These are phyloP conservation scores for Penicillium sp. DNA, from an alignment of 2,329 filamentous ascomycete species.

Conservation along the genomic window DNA sequence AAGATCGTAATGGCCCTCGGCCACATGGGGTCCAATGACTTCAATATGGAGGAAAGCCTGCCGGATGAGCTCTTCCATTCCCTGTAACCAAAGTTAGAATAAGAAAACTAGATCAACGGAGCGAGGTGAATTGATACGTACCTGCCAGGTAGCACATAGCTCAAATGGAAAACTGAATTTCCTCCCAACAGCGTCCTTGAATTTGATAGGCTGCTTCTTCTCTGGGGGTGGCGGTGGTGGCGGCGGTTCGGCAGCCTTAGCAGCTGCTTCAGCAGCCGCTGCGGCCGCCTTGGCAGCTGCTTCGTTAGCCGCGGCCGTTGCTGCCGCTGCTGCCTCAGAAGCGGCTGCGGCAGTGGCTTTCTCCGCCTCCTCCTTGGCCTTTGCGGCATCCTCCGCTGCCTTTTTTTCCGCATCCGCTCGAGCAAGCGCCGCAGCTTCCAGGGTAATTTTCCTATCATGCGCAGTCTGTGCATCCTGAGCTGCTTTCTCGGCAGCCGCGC, in stretches of 20 bases:
- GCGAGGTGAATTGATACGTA: slow-evolving; percentile 46
- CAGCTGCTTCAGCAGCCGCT: slow-evolving; percentile 32
- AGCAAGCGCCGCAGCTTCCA: slow-evolving; percentile 49
- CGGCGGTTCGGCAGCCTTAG: slow-evolving; percentile 34
- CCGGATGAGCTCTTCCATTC: slow-evolving; percentile 83
- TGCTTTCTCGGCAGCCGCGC: slow-evolving; percentile 48
- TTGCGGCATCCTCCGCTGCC: slow-evolving; percentile 50
- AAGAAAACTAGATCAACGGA: slow-evolving; percentile 23
- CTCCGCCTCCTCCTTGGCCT: slow-evolving; percentile 48
- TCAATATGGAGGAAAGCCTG: slow-evolving; percentile 81
- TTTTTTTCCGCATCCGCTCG: slow-evolving; percentile 50
- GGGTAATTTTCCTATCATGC: slow-evolving; percentile 44
- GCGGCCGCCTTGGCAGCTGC: slow-evolving; percentile 37
- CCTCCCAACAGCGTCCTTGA: slow-evolving; percentile 86
- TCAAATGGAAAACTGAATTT: slow-evolving; percentile 93
- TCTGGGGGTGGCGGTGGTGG: slow-evolving; percentile 49
- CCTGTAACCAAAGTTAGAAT: slow-evolving; percentile 50
- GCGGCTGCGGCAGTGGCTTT: slow-evolving; percentile 42
- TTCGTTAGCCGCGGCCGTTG: slow-evolving; percentile 40
- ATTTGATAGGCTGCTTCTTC: slow-evolving; percentile 73
- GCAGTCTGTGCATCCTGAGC: slow-evolving; percentile 39
- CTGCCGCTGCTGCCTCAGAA: slow-evolving; percentile 41
- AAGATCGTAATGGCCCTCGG: slow-evolving; percentile 76
- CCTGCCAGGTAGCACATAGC: slow-evolving; percentile 78
- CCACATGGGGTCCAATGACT: slow-evolving; percentile 71